phyloP scores from a whole-genome alignment of 2,329 filamentous ascomycete species.

The Ceratocystis eucalypticola region DNA sequence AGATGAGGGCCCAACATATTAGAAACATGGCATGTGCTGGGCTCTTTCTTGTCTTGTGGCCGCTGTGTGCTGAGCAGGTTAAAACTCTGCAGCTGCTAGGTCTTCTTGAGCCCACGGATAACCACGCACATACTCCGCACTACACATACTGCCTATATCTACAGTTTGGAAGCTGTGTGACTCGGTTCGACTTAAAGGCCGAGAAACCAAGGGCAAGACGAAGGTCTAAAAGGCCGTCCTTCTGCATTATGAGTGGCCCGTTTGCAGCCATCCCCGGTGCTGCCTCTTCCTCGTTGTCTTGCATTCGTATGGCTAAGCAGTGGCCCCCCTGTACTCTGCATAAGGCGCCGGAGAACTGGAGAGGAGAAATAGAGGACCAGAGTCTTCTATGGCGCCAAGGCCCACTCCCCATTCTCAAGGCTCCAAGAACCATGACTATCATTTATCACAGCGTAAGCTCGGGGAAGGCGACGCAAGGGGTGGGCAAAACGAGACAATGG shows the following conservation, averaged over 20 bases:
- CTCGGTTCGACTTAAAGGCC: neutral
- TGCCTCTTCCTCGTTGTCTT: neutral
- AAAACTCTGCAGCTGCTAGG: too few relatives aligned
- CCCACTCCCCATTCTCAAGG: neutral
- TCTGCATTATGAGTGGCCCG: neutral
- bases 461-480: neutral
- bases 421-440: too few relatives aligned
- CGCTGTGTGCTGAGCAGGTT: neutral
- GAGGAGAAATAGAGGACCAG: neutral
- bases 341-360: neutral
- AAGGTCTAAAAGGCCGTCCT: neutral
- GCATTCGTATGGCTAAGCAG: neutral
- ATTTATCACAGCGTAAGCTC: neutral
- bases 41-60: neutral
- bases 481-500: neutral
- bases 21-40: neutral
- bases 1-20: neutral
- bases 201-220: neutral
- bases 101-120: too few relatives aligned
- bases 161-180: neutral
- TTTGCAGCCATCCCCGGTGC: neutral
- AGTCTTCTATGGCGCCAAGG: neutral
- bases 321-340: neutral
- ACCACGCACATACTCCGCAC: neutral
- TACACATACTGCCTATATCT: neutral